Percentiles rank a stretch among this genome's conserved stretches.
phyloP scores from a whole-genome alignment of 352 stramenopile species.

The Phytopythium sindhum region DNA sequence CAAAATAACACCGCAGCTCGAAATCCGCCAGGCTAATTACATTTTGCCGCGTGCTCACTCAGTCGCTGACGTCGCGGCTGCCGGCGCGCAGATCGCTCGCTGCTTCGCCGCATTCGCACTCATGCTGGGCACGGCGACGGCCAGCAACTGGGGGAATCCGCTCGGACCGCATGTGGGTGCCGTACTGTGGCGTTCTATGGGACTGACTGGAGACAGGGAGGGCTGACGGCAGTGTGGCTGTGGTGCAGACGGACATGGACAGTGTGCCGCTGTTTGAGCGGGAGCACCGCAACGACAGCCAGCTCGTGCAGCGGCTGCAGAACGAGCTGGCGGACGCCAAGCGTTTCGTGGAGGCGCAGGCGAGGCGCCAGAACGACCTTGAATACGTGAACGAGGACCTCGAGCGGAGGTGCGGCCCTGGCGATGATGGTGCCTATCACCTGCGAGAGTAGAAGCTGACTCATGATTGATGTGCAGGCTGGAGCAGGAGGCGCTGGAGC shows the following conservation, averaged over 20 bases:
- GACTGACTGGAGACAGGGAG: not conserved
- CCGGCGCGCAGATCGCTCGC: not conserved
- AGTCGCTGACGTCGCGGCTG: not conserved
- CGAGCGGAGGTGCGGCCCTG: slow-evolving; percentile 52
- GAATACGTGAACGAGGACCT: slow-evolving; percentile 88
- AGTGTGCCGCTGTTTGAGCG: slow-evolving; percentile 83
- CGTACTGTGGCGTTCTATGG: too few species aligned
- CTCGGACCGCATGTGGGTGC: slow-evolving; percentile 31
- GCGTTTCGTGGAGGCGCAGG: slow-evolving; percentile 80
- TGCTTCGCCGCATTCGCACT: not conserved
- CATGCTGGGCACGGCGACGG: slow-evolving; percentile 38
- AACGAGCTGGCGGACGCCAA: slow-evolving; percentile 83
- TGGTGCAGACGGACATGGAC: slow-evolving; percentile 65
- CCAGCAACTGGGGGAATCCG: slow-evolving; percentile 49
- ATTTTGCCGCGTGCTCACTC: not conserved
- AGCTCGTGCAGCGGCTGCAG: slow-evolving; percentile 80
- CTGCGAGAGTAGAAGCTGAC: not conserved
- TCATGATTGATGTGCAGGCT: slow-evolving; percentile 20
- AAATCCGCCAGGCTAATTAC: not conserved
- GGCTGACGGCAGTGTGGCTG: not conserved
- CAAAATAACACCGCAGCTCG: slow-evolving; percentile 3
- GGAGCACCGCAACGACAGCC: slow-evolving; percentile 82
- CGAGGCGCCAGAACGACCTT: slow-evolving; percentile 78
- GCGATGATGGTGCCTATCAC: too few species aligned
- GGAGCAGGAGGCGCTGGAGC: slow-evolving; percentile 81